phyloP scores from a whole-genome alignment of 176 grass and related monocot species.

The Otatea glauca region DNA sequence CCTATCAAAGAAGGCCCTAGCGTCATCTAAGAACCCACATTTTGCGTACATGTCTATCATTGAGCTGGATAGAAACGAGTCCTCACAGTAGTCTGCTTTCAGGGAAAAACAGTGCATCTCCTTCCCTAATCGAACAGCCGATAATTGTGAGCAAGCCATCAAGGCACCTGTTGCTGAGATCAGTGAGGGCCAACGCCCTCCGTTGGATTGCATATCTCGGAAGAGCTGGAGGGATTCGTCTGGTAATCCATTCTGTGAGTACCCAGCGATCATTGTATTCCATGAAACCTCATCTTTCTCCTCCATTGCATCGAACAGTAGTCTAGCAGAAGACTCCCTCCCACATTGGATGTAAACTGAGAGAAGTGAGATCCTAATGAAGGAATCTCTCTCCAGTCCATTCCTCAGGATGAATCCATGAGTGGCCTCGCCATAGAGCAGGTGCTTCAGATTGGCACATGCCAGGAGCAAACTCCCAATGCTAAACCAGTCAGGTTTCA shows the following conservation, averaged over 20 bases:
- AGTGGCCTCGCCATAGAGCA: conserved; percentile 48
- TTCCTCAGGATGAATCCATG: conserved; percentile 72
- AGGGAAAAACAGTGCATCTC: conserved; percentile 61
- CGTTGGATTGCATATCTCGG: conserved; percentile 45
- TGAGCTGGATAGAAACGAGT: conserved; percentile 58
- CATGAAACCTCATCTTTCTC: conserved; percentile 58
- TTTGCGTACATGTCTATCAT: conserved; percentile 75
- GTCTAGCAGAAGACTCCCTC: conserved; percentile 24
- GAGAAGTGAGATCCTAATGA: conserved; percentile 56
- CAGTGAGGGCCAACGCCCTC: conserved; percentile 29
- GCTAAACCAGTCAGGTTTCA: conserved; percentile 64
- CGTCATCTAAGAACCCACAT: conserved; percentile 59
- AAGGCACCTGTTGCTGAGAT: conserved; percentile 57
- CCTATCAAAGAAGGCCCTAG: conserved; percentile 54
- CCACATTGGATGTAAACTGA: conserved; percentile 60
- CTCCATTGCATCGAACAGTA: conserved; percentile 46
- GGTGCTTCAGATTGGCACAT: conserved; percentile 50
- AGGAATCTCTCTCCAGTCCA: conserved; percentile 60
- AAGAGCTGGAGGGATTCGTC: conserved; percentile 55
- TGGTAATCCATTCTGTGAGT: conserved; percentile 53
- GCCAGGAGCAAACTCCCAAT: conserved; percentile 63
- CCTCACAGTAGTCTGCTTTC: conserved; percentile 37
- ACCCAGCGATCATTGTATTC: conserved; percentile 69
- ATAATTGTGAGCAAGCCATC: conserved; percentile 65
- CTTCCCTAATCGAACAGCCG: conserved; percentile 56